Evolutionary conservation across 2,329 filamentous ascomycete genomes (phyloP).

Genomic region (Pestalotiopsis sp.): DNA sequence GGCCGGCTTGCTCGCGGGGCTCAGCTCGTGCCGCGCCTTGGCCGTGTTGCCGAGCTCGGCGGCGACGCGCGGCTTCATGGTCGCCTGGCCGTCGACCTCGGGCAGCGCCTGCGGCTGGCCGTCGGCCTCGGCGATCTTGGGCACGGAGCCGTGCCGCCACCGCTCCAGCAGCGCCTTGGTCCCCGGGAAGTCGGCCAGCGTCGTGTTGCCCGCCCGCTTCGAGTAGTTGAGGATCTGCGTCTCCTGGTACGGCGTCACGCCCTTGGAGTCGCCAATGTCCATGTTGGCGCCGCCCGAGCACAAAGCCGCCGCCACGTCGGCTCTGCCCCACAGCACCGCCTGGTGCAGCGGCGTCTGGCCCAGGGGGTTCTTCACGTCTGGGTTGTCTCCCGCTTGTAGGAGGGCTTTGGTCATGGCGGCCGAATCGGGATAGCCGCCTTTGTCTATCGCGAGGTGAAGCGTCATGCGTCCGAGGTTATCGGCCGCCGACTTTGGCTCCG

Average conservation of each 20-base stretch:
- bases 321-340: conserved; percentile 19
- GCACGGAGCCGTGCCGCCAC: neutral
- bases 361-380: conserved; percentile 16
- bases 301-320: conserved; percentile 14
- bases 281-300: conserved; percentile 14
- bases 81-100: conserved; percentile 1
- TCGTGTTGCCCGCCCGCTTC: neutral
- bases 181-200: conserved; percentile 5
- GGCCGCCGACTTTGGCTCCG: neutral
- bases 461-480: conserved; percentile 9
- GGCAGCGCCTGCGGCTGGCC: neutral
- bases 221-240: conserved; percentile 13
- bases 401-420: conserved; percentile 12
- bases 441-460: conserved; percentile 13
- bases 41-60: neutral
- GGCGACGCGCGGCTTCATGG: neutral
- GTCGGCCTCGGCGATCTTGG: conserved; percentile 5
- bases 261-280: conserved; percentile 11
- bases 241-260: conserved; percentile 14
- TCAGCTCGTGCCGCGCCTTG: conserved; percentile 1
- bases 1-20: neutral
- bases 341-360: conserved; percentile 23
- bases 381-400: conserved; percentile 14
- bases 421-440: conserved; percentile 11
- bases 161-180: conserved; percentile 8